A percentile compares a stretch with the other conserved stretches of the same genome.
phyloP scores from a whole-genome alignment of 352 stramenopile genomes.

The Globisporangium cystogenes region DNA sequence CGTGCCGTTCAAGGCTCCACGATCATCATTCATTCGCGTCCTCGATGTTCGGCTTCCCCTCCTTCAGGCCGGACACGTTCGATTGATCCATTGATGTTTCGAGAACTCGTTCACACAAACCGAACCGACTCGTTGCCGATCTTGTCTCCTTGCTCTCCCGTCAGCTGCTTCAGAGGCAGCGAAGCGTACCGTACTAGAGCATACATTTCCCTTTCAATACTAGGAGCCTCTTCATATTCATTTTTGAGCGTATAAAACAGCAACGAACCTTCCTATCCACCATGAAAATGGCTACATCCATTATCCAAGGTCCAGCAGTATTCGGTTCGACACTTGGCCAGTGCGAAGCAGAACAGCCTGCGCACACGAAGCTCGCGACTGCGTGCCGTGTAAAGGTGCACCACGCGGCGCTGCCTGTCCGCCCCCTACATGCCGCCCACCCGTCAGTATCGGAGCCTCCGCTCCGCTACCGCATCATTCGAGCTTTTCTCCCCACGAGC shows the following conservation, averaged over 20 bases:
- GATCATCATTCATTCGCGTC: neutral
- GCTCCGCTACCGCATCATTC: neutral
- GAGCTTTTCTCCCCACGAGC: neutral
- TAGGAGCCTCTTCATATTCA: too few species aligned
- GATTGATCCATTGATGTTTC: too few species aligned
- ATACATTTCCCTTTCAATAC: neutral
- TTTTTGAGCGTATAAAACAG: too few species aligned
- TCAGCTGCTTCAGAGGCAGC: too few species aligned
- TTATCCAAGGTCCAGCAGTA: too few species aligned
- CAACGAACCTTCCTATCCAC: neutral
- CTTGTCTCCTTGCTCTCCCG: neutral
- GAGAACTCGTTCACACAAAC: neutral
- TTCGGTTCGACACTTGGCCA: neutral
- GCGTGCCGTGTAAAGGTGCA: neutral
- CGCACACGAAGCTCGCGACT: neutral
- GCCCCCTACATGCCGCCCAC: neutral
- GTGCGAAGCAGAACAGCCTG: neutral
- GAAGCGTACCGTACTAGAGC: too few species aligned
- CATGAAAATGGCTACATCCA: neutral
- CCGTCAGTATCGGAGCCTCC: too few species aligned
- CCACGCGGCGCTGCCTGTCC: neutral
- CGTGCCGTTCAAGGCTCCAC: neutral
- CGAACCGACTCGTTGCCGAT: neutral
- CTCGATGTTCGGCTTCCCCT: neutral
- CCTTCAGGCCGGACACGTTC: too few species aligned